Evolutionary conservation across 1,139 yeast species (phyloP).

Genomic region (Candida sanyaensis): DNA sequence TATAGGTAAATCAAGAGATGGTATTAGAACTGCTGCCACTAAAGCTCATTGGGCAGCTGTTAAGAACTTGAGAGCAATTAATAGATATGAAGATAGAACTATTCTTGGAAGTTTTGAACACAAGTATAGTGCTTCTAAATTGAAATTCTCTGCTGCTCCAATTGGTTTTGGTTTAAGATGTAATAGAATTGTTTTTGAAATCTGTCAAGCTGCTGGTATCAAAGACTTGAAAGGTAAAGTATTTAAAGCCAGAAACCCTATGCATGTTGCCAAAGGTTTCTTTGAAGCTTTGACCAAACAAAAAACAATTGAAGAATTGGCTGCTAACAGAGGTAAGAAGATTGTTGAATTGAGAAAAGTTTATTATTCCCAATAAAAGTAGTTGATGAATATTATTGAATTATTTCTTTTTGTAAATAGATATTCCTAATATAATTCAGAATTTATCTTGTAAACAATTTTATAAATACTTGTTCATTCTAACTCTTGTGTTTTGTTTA

Average conservation of each 20-base stretch:
- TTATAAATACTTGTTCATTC: too few relatives aligned
- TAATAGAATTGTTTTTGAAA: constrained; percentile 86
- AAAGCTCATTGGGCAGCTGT: constrained; percentile 96
- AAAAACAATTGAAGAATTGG: constrained; percentile 82
- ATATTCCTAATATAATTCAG: neutral
- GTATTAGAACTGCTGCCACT: constrained; percentile 72
- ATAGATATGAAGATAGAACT: constrained; percentile 89
- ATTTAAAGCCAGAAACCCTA: constrained; percentile 87
- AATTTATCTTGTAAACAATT: neutral
- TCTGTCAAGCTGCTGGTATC: constrained; percentile 94
- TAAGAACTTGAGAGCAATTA: constrained; percentile 77
- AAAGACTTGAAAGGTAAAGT: constrained; percentile 91
- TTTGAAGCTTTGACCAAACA: constrained; percentile 85
- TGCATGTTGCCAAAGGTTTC: constrained; percentile 92
- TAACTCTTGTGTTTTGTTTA: too few relatives aligned
- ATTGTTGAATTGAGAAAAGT: constrained; percentile 89
- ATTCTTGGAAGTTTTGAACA: constrained; percentile 81
- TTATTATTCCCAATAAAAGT: constrained; percentile 60
- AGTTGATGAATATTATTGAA: too few relatives aligned
- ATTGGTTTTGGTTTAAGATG: constrained; percentile 95
- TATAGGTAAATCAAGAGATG: constrained; percentile 87
- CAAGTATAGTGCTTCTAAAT: constrained; percentile 84
- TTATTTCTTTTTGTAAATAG: constrained; percentile 1
- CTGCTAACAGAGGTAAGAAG: constrained; percentile 92
- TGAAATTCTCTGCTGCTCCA: constrained; percentile 83